Evolutionary conservation across 2,329 filamentous ascomycete species (phyloP).

Genomic region (Fusarium nygamai): DNA sequence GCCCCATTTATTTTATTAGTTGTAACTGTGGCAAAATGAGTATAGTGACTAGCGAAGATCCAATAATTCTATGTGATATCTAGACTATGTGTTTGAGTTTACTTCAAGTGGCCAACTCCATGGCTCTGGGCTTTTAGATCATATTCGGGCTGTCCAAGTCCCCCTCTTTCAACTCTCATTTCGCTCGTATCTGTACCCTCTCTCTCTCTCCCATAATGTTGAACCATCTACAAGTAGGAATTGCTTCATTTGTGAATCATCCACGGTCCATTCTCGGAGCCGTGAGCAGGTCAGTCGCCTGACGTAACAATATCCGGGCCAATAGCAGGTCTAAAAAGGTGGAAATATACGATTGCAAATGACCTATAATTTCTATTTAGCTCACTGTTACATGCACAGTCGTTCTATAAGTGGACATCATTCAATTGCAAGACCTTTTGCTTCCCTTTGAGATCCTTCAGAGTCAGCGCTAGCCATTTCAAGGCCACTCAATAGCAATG

Average conservation of each 20-base stretch:
- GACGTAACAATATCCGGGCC: neutral
- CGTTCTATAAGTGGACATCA: neutral
- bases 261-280: neutral
- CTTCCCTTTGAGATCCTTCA: neutral
- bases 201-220: neutral
- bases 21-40: neutral
- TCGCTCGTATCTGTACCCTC: too few relatives aligned
- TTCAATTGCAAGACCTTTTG: neutral
- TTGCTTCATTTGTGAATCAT: neutral
- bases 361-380: neutral
- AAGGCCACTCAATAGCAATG: neutral
- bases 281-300: neutral
- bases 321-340: neutral
- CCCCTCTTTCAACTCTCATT: too few relatives aligned
- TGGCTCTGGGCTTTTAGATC: rapidly evolving
- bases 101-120: rapidly evolving
- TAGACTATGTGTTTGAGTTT: rapidly evolving
- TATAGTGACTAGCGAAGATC: rapidly evolving
- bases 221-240: rapidly evolving
- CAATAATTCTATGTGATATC: rapidly evolving
- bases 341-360: neutral
- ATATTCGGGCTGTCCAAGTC: rapidly evolving
- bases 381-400: neutral
- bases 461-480: neutral
- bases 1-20: neutral